phyloP scores from a whole-genome alignment of 257 asterid genomes.

The Solanum bulbocastanum region DNA sequence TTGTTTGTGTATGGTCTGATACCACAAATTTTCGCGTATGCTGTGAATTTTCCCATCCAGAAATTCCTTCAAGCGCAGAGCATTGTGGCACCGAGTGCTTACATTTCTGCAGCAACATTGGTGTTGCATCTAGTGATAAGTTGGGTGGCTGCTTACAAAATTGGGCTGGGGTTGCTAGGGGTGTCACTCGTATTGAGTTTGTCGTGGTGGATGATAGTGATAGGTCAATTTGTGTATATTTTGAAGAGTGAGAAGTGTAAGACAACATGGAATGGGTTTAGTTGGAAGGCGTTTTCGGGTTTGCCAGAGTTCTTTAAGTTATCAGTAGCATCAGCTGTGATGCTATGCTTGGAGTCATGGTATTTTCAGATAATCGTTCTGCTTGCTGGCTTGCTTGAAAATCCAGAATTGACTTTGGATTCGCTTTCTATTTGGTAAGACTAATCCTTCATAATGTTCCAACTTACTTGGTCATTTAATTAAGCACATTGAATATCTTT shows the following conservation, averaged over 20 bases:
- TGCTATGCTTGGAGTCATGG: slow-evolving; percentile 27
- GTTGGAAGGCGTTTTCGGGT: slow-evolving; percentile 9
- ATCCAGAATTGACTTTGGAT: slow-evolving; percentile 24
- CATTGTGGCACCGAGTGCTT: slow-evolving; percentile 21
- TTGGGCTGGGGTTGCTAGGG: slow-evolving; percentile 18
- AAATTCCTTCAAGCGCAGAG: slow-evolving; percentile 20
- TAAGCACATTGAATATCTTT: not conserved
- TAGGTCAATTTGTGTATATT: slow-evolving; percentile 13
- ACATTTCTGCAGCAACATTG: slow-evolving; percentile 11
- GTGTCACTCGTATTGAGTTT: slow-evolving; percentile 11
- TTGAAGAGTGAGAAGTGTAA: slow-evolving; percentile 12
- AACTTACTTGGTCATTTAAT: not conserved
- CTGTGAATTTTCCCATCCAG: slow-evolving; percentile 18
- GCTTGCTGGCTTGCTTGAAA: slow-evolving; percentile 21
- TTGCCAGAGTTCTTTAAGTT: slow-evolving; percentile 17
- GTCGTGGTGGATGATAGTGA: slow-evolving; percentile 23
- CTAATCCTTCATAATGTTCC: not conserved
- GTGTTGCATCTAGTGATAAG: slow-evolving; percentile 6
- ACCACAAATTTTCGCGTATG: slow-evolving; percentile 22
- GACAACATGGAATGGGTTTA: slow-evolving; percentile 17
- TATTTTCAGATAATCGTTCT: slow-evolving; percentile 22
- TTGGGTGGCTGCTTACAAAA: slow-evolving; percentile 5
- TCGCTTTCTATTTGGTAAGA: slow-evolving; percentile 25
- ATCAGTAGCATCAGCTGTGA: slow-evolving; percentile 26
- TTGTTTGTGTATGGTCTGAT: slow-evolving; percentile 17